Evolutionary conservation across 805 yeast genomes (phyloP).

Genomic region (Saccharomycopsis malanga): DNA sequence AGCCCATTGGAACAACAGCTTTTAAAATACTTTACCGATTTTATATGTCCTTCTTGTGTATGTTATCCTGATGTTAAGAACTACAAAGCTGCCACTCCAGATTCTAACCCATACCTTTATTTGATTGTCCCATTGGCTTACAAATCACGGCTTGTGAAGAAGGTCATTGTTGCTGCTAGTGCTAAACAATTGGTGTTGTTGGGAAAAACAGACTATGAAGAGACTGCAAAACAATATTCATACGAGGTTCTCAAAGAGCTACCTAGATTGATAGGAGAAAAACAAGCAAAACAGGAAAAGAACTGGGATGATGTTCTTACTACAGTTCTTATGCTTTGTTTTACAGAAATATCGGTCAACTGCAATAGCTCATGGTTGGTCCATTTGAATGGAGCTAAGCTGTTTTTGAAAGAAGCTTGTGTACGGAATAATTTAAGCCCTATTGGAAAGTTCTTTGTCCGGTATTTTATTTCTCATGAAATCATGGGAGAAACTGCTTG

Average conservation of each 20-base stretch:
- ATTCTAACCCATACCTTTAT: conserved; percentile 33
- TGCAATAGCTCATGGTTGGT: conserved; percentile 35
- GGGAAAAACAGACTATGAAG: conserved; percentile 27
- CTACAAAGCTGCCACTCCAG: conserved; percentile 23
- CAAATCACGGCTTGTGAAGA: conserved; percentile 30
- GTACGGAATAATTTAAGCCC: conserved; percentile 28
- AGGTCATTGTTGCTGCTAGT: conserved; percentile 32
- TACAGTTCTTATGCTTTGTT: conserved; percentile 34
- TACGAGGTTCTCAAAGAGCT: conserved; percentile 28
- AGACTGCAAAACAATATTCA: conserved; percentile 27
- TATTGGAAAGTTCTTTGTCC: conserved; percentile 31
- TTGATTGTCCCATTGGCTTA: conserved; percentile 34
- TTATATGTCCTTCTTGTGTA: conserved; percentile 35
- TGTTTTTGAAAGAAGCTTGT: conserved; percentile 28
- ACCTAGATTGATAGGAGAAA: conserved; percentile 28
- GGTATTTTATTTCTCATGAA: conserved; percentile 37
- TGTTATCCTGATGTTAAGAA: conserved; percentile 31
- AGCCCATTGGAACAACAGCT: background rate
- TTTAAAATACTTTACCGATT: conserved; percentile 30
- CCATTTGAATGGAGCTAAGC: conserved; percentile 34
- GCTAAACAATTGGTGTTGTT: conserved; percentile 31
- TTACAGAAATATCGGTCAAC: conserved; percentile 35
- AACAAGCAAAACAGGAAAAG: conserved; percentile 23
- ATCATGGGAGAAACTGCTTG: conserved; percentile 40
- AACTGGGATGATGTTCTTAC: conserved; percentile 38